phyloP scores from a whole-genome alignment of 2,329 filamentous ascomycete genomes.

The Rachicladosporium sp. region DNA sequence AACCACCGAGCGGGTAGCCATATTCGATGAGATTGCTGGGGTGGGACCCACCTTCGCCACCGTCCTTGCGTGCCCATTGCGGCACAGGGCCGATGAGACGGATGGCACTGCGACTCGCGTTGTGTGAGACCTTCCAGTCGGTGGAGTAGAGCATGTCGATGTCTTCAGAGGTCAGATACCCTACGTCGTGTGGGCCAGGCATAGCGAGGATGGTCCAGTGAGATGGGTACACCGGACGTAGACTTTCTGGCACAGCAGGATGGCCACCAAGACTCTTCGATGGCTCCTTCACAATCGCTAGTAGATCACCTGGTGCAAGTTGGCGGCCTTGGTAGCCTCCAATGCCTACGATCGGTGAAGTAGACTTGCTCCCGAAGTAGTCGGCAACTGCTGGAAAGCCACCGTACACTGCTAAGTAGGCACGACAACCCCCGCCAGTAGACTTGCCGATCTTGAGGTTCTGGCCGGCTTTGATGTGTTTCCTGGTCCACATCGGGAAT shows the following conservation, averaged over 20 bases:
- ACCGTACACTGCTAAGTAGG: slow-evolving; percentile 47
- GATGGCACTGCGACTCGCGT: slow-evolving; percentile 48
- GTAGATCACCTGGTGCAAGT: slow-evolving; percentile 42
- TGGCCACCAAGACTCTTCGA: slow-evolving; percentile 22
- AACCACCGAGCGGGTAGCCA: slow-evolving; percentile 44
- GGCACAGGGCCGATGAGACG: slow-evolving; percentile 47
- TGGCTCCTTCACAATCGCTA: slow-evolving; percentile 32
- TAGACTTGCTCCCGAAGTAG: slow-evolving; percentile 49
- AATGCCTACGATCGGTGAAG: slow-evolving; percentile 44
- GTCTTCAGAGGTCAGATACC: slow-evolving; percentile 39
- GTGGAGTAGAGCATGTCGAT: slow-evolving; percentile 46
- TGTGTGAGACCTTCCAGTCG: slow-evolving; percentile 50
- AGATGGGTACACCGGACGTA: slow-evolving; percentile 38
- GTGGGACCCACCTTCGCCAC: slow-evolving; percentile 52
- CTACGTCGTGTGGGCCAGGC: slow-evolving; percentile 45
- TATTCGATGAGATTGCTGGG: slow-evolving; percentile 42
- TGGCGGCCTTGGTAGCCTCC: slow-evolving; percentile 49
- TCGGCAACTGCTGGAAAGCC: slow-evolving; percentile 41
- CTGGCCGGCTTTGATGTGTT: slow-evolving; percentile 40
- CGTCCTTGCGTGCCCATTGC: slow-evolving; percentile 46
- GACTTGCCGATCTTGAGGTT: slow-evolving; percentile 44
- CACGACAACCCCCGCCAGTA: slow-evolving; percentile 40
- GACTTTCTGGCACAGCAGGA: slow-evolving; percentile 30
- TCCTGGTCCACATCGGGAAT: slow-evolving; percentile 43
- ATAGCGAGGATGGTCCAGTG: slow-evolving; percentile 43